phyloP scores from a whole-genome alignment of 768 basidiomycete genomes.

The Kwoniella europaea region DNA sequence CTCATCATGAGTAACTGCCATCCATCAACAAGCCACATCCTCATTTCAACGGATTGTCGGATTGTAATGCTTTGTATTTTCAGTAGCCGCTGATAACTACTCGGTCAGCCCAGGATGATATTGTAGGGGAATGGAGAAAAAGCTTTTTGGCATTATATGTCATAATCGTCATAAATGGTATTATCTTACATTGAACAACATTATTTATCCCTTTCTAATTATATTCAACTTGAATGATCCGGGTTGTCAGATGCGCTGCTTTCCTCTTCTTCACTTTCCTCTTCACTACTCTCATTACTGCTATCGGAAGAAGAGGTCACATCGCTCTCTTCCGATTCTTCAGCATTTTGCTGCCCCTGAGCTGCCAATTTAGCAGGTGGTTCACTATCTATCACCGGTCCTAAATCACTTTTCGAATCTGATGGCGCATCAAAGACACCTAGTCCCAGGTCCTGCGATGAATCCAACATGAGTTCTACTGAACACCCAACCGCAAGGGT shows the following conservation, averaged over 20 bases:
- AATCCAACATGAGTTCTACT: neutral
- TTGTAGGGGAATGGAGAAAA: neutral
- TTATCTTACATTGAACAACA: neutral
- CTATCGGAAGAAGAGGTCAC: constrained; percentile 1
- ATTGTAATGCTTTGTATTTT: neutral
- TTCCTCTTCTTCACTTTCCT: constrained; percentile 8
- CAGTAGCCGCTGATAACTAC: neutral
- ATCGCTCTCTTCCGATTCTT: neutral
- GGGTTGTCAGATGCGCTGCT: neutral
- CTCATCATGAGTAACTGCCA: no score
- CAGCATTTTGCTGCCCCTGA: constrained; percentile 13
- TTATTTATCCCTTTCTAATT: neutral
- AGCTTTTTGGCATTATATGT: neutral
- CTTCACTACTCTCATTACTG: constrained; percentile 18
- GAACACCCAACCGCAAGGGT: neutral
- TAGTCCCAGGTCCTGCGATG: constrained; percentile 40
- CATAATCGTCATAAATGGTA: neutral
- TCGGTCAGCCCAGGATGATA: neutral
- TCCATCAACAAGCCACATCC: neutral
- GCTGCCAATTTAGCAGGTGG: constrained; percentile 4
- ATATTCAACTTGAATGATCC: neutral
- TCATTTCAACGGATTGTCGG: neutral
- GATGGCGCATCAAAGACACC: constrained; percentile 42
- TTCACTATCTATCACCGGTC: constrained; percentile 33
- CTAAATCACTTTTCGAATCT: constrained; percentile 26